These are phyloP conservation scores for Trametes villosa DNA, from an alignment of 768 basidiomycete genomes.

Conservation along the genomic window DNA sequence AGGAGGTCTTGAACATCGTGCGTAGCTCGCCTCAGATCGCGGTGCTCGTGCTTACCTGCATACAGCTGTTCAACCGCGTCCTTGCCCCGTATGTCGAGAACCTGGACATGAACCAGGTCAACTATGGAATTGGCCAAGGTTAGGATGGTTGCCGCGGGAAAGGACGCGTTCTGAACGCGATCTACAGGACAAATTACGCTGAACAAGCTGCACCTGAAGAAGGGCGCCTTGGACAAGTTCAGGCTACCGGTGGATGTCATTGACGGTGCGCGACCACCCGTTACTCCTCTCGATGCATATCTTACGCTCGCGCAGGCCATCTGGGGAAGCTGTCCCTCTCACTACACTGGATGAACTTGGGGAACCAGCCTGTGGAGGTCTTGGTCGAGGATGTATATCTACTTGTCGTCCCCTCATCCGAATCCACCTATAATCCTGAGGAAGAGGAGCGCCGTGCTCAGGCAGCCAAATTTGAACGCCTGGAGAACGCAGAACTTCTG, in stretches of 20 bases:
- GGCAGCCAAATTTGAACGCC: conserved; percentile 84
- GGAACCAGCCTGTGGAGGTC: conserved; percentile 89
- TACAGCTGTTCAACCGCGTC: conserved; percentile 83
- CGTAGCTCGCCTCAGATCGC: conserved; percentile 32
- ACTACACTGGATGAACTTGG: conserved; percentile 87
- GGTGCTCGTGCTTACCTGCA: background rate
- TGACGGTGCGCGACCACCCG: conserved; percentile 60
- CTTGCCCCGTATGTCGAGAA: conserved; percentile 97
- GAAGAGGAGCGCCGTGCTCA: conserved; percentile 87
- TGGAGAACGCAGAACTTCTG: conserved; percentile 86
- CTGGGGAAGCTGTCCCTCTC: conserved; percentile 86
- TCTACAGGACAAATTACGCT: conserved; percentile 73
- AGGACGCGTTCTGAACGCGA: conserved; percentile 5
- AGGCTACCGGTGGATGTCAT: conserved; percentile 93
- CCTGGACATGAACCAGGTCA: conserved; percentile 92
- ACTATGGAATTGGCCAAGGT: conserved; percentile 91
- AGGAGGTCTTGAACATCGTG: conserved; percentile 82
- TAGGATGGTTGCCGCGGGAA: conserved; percentile 16
- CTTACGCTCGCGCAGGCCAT: conserved; percentile 54
- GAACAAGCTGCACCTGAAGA: conserved; percentile 85
- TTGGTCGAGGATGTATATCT: conserved; percentile 94
- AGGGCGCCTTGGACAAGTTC: conserved; percentile 93
- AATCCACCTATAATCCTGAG: conserved; percentile 68
- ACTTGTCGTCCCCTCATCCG: conserved; percentile 82
- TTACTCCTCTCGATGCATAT: background rate